Evolutionary conservation across 2,329 filamentous ascomycete genomes (phyloP), one percentile per base, ranked within the genome.

Genomic region (Gnomoniopsis smithogilvyi): DNA sequence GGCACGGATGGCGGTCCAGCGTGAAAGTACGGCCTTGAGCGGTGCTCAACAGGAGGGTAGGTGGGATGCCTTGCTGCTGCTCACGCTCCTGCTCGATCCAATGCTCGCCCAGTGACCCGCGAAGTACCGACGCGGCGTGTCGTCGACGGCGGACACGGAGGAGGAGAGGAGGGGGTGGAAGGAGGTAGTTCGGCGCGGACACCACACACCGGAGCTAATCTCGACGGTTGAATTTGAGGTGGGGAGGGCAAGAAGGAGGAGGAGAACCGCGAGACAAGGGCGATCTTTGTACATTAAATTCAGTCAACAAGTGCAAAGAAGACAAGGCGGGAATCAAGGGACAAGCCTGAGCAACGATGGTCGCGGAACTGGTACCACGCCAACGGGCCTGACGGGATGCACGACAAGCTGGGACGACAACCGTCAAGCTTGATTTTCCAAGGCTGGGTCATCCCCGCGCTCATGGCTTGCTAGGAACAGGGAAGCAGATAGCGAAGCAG

Each of bases 141-240:
- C 52, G 56, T 30, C 51, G 59, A 22, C 59, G 52, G 51, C 52
- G 48, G 46, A n/a, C 36, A 21, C 34, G 34, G 21, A 47, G 47
- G 58, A 17, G 46, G 47, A 48, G 24, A 24, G 22, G 59, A 24
- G 38, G 51, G 47, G 30, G 48, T 55, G 51, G 41, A 41, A 45
- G 47, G 38, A 33, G 50, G 50, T 10, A 21, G 41, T 10, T 53
- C 45, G 54, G 43, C 19, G 41, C 41, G 50, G 38, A 45, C 38
- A 51, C 43, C 47, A 51, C 48, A 52, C 46, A 38, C 56, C 59
- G 59, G 51, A 56, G 56, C 33, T 53, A 43, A 38, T 51, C 59
- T 61, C 59, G 55, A 61, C 59, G 59, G 59, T 58, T 48, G 50
- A 49, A 50, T 26, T 58, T 36, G 56, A 22, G 54, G 46, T 38